Base-by-base conservation (phyloP, 306 rosid genomes). In the Leucaena leucocephala region DNA sequence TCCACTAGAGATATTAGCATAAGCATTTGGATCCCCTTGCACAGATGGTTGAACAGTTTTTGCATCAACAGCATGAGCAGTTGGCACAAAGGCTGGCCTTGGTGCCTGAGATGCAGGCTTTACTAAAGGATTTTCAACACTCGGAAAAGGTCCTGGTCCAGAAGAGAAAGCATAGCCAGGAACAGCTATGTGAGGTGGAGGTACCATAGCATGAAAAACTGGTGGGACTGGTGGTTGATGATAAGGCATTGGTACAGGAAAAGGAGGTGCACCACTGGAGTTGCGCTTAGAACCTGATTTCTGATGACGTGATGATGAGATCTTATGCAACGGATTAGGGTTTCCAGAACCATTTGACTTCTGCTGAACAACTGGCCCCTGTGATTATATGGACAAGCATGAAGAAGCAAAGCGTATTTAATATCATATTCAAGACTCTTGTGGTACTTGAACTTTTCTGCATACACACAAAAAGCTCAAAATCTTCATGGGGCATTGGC, bases 101-200 rank as follows among this genome's bases (percentile, higher is more conserved):
- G 91, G 82, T 16, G 87, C 76, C 76, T 88, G 97, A 67, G 88
- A 71, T 64, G 87, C 85, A 76, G 97, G 85, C 82, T 91, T 92
- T 42, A 43, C 78, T 59, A 86, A 66, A 87, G 91, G 90, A 61
- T 45, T 80, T 66, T 93, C 98, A 76, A 83, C 89, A 74, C 78
- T 80, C 6, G 95, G 89, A 77, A 85, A 83, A 33, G 90, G 90
- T 78, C 89, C 91, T 11, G 90, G 85, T 67, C 86, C 88, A 38
- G 91, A 90, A 52, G 85, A 96, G 58, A 82, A 90, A 57, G 77
- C 89, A 85, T 84, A 95, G n/a, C 89, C 97, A 49, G 93, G 85
- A 80, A 89, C 87, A 55, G 89, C 90, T 64, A 91, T 40, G 67
- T 84, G 91, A 17, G 93, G 92, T 27, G 86, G 93, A 39, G 89